Conservation (phyloP, 805 yeast species). For the Ogataea polymorpha region DNA sequence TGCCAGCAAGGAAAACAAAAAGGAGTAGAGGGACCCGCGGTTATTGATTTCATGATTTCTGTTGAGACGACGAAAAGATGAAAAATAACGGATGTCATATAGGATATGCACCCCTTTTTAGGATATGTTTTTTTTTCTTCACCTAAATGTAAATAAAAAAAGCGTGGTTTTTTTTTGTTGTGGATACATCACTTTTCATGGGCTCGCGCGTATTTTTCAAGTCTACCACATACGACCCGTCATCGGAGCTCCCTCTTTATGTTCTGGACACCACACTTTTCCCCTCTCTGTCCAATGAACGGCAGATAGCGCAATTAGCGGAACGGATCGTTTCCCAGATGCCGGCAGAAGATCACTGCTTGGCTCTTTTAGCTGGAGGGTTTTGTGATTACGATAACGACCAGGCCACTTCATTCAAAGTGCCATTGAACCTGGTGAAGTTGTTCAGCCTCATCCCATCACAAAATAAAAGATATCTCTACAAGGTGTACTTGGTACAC, state of each 20-base stretch:
- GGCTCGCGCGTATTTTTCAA: constrained; percentile 43
- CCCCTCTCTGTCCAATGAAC: constrained; percentile 45
- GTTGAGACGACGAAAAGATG: constrained; percentile 1
- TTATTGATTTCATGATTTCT: constrained; percentile 6
- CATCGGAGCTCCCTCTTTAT: constrained; percentile 65
- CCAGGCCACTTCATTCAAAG: constrained; percentile 13
- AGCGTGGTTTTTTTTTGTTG: not conserved
- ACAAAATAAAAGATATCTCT: constrained; percentile 49
- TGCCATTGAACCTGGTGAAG: constrained; percentile 36
- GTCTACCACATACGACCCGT: constrained; percentile 63
- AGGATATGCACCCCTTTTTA: not conserved
- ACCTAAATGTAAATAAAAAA: not conserved
- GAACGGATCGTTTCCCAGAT: constrained; percentile 52
- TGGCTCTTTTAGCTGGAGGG: constrained; percentile 82
- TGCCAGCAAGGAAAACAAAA: constrained; percentile 19
- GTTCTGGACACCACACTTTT: constrained; percentile 81
- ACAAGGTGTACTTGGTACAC: constrained; percentile 75
- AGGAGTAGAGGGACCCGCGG: constrained; percentile 6
- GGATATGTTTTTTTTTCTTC: constrained; percentile 3
- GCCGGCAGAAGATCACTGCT: constrained; percentile 61
- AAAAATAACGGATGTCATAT: not conserved
- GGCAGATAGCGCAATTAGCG: constrained; percentile 49
- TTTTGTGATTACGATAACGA: constrained; percentile 42
- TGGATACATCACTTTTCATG: constrained; percentile 5
- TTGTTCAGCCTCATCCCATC: constrained; percentile 56